These are phyloP conservation scores for Ganoderma resinaceum DNA, from an alignment of 1,284 basidiomycete genomes.

Conservation along the genomic window DNA sequence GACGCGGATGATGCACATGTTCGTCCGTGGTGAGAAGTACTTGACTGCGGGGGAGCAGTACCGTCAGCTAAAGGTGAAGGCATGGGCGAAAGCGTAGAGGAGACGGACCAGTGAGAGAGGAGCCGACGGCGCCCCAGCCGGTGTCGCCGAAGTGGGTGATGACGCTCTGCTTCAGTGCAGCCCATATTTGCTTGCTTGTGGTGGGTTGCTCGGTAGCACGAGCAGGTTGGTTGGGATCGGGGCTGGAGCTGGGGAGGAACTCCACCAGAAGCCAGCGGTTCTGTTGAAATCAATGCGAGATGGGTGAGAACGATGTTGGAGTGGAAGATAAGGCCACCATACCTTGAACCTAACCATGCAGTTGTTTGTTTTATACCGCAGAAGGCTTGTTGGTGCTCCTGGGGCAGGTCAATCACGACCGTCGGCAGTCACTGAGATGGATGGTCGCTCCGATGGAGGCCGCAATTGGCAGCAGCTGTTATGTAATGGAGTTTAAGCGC, in stretches of 20 bases:
- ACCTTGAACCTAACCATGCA: constrained; percentile 72
- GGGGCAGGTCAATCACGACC: background rate
- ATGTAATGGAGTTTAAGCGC: background rate
- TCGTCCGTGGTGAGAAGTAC: constrained; percentile 81
- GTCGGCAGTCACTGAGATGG: background rate
- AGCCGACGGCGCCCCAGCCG: constrained; percentile 80
- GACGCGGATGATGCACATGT: constrained; percentile 80
- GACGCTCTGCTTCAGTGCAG: constrained; percentile 74
- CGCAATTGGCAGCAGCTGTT: too few relatives aligned
- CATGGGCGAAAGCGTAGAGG: background rate
- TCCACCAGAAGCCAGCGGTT: constrained; percentile 84
- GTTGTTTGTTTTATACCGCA: background rate
- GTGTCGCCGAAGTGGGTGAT: constrained; percentile 77
- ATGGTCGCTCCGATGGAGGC: too few relatives aligned
- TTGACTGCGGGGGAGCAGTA: constrained; percentile 60
- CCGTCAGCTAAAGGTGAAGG: background rate
- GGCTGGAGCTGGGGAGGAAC: constrained; percentile 57
- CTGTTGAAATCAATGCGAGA: constrained; percentile 44
- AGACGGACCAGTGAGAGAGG: constrained; percentile 66
- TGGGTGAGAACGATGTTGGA: constrained; percentile 7
- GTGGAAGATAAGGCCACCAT: constrained; percentile 5
- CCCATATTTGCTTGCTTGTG: constrained; percentile 66
- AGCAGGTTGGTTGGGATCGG: constrained; percentile 12
- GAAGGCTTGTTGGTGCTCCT: background rate
- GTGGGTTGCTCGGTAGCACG: constrained; percentile 8